Evolutionary conservation across 768 basidiomycete genomes (phyloP).

Genomic region (Candolleomyces efflorescens): DNA sequence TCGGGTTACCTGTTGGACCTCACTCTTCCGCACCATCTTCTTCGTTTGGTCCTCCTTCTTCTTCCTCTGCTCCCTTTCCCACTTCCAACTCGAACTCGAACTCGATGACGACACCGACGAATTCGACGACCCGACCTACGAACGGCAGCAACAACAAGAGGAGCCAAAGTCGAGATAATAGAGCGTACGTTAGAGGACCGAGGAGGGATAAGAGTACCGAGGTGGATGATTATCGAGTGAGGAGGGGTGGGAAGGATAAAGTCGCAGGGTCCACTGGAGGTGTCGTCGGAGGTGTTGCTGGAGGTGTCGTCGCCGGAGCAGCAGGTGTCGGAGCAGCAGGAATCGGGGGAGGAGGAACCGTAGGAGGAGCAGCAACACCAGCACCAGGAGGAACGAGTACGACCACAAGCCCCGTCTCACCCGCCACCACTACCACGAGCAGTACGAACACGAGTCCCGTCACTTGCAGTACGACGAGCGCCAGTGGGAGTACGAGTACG

Average conservation of each 20-base stretch:
- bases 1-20: background rate
- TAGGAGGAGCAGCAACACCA: background rate
- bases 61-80: background rate
- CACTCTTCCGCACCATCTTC: background rate
- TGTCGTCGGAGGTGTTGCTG: too few relatives aligned
- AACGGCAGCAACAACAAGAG: background rate
- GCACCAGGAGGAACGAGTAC: background rate
- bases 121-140: background rate
- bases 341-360: background rate
- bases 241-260: too few relatives aligned
- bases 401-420: background rate
- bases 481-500: too few relatives aligned
- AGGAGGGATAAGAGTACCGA: background rate
- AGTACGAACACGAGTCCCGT: background rate
- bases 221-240: background rate
- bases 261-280: too few relatives aligned
- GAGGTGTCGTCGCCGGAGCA: too few relatives aligned
- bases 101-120: background rate
- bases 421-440: background rate
- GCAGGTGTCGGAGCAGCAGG: too few relatives aligned
- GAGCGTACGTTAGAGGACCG: background rate
- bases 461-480: background rate
- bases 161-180: background rate
- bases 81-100: background rate
- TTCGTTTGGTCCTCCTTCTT: background rate